Evolutionary conservation across 257 asterid genomes (phyloP), one percentile per base, ranked within the genome.

Genomic region (Solanum raphanifolium): DNA sequence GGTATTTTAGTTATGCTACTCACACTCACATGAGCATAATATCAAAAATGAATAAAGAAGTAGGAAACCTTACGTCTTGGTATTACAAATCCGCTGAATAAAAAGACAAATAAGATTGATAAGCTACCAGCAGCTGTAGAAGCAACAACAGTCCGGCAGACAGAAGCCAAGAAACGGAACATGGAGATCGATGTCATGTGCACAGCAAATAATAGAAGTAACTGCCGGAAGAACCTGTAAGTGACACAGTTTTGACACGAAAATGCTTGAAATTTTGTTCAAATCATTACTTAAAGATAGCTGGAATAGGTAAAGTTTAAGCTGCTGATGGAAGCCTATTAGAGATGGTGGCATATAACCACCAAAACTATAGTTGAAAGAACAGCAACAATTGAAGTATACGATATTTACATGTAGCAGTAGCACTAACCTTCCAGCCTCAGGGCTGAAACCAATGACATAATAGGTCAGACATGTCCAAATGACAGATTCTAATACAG

Each of bases 131-230:
- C 94, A 21, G 90, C 83, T 55, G 94, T 85, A 16, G 96, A 65
- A 31, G 91, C 92, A 90, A 92, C 93, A 74, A 90, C 58, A 74
- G 90, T 90, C 84, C 88, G 97, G 72, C 88, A 90, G 78, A 91
- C 86, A 83, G 95, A 90, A 46, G 98, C 97, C 88, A 93, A 62
- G 91, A 95, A 94, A 43, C 96, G 95, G 71, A 89, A 93, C 94
- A 93, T 88, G 84, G 98, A 94, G 81, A 87, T 83, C 7, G 93
- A 90, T 86, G 96, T 46, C 91, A 94, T 46, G 95, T 95, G 96
- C 83, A 91, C 87, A 71, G 89, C 88, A 88, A 92, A 94, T 9
- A 92, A 84, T 48, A 94, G 35, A 29, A 94, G 48, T 90, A 94
- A 76, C 27, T 92, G 94, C 58, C 94, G 89, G 82, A 94, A 94